Base-by-base conservation (phyloP, 192 early-diverging fungal genomes). In the Jimgerdemannia lactiflua region DNA sequence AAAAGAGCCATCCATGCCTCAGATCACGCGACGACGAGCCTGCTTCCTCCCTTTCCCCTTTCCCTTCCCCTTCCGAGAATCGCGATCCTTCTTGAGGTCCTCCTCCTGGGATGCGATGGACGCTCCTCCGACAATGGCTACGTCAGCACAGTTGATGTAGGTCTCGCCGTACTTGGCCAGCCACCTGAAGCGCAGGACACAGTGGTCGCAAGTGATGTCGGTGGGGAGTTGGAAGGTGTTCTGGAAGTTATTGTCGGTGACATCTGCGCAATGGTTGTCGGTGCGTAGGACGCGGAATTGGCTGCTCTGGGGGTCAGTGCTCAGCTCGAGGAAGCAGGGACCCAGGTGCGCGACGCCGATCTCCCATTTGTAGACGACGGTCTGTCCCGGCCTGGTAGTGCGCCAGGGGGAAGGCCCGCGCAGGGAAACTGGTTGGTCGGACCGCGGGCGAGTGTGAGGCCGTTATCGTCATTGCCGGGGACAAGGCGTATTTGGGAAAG, bases 121-220 rank as follows among this genome's bases (percentile, higher is more conserved):
- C 29, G 29, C 29, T 29, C 29, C 29, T 29, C 29, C 29, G 29
- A 29, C 49, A 19, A 75, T 75, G 0, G 73, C 65, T 4, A 75
- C 43, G 70, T 75, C 74, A 54, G 74, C 74, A 41, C 74, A 75
- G 63, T 75, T 69, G 4, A 75, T 10, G 39, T 70, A 75, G 65
- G 69, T 71, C 18, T 75, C 74, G n/a, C 43, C 69, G 17, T 43
- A 19, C 8, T 42, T 42, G 18, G 74, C 42, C 41, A 71, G 3
- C 74, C 74, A 75, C 40, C 74, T 29, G n/a, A 67, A 70, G 4
- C 74, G 39, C 9, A 70, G 64, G 10, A 65, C 70, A 75, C 74
- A 75, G 39, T 43, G 42, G n/a, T 75, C 43, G 41, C 75, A 76
- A 19, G 19, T 71, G 43, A 71, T 39, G 14, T 40, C 41, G n/a